Conservation (phyloP, 1,284 basidiomycete species). For the Blastosporella zonata region DNA sequence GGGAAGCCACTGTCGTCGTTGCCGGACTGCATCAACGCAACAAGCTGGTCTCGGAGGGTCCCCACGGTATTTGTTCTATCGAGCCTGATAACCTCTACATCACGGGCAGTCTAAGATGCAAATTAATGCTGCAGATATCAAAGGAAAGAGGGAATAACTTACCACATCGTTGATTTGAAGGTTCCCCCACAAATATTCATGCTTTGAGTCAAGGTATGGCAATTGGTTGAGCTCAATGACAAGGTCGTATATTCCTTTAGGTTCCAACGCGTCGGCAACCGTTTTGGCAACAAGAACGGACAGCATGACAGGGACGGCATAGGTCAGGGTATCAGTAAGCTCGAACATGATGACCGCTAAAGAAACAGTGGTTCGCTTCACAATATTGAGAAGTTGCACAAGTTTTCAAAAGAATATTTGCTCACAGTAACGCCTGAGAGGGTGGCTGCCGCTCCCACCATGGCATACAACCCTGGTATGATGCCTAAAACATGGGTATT, state of each 20-base stretch:
- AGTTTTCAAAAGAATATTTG: background rate
- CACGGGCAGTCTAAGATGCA: slow-evolving; percentile 51
- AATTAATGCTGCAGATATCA: slow-evolving; percentile 2
- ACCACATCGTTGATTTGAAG: slow-evolving; percentile 76
- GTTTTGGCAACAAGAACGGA: slow-evolving; percentile 91
- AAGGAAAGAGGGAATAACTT: slow-evolving; percentile 28
- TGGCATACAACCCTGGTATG: slow-evolving; percentile 86
- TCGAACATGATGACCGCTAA: slow-evolving; percentile 98
- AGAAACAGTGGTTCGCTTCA: slow-evolving; percentile 81
- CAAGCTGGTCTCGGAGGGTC: slow-evolving; percentile 66
- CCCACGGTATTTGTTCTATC: slow-evolving; percentile 72
- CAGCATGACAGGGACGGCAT: slow-evolving; percentile 94
- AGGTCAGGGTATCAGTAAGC: slow-evolving; percentile 90
- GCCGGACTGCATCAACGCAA: slow-evolving; percentile 54
- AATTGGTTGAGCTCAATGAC: slow-evolving; percentile 81
- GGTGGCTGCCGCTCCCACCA: slow-evolving; percentile 89
- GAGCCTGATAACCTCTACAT: slow-evolving; percentile 64
- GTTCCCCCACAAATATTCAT: slow-evolving; percentile 84
- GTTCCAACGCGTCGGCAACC: slow-evolving; percentile 87
- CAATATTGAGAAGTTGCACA: slow-evolving; percentile 1
- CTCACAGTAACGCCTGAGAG: slow-evolving; percentile 85
- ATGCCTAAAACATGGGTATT: slow-evolving; percentile 36
- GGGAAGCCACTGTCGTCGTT: slow-evolving; percentile 89
- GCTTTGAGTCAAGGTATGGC: slow-evolving; percentile 89
- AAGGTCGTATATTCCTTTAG: slow-evolving; percentile 94